Percentiles rank a stretch among this genome's conserved stretches.
Conservation (phyloP, 2,329 filamentous ascomycete genomes). For the Colletotrichum filicis region DNA sequence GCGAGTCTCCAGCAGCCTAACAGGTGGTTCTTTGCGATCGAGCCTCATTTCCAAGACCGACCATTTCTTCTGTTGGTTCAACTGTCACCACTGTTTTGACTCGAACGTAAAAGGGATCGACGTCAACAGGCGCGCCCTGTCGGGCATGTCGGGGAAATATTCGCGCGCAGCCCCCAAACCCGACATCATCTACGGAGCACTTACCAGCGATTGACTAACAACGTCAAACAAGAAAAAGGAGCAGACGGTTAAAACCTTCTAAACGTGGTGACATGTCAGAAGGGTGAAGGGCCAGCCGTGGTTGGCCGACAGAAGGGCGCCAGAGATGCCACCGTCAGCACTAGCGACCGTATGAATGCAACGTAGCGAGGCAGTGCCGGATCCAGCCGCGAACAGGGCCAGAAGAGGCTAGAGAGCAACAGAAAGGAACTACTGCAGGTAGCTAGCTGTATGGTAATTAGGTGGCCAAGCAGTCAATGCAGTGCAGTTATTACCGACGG, state of each 20-base stretch:
- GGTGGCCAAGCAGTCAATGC: neutral
- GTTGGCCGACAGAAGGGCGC: neutral
- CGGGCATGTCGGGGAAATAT: neutral
- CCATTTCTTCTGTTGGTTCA: neutral
- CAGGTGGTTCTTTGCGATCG: neutral
- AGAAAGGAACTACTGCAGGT: neutral
- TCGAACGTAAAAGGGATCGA: neutral
- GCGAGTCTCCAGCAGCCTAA: no score
- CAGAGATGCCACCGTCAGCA: constrained; percentile 5
- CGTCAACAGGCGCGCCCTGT: neutral
- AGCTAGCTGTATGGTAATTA: neutral
- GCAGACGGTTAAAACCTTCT: neutral
- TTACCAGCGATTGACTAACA: neutral
- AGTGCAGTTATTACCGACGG: neutral
- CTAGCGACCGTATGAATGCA: constrained; percentile 9
- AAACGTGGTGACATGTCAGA: neutral
- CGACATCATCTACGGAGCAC: neutral
- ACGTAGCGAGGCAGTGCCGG: neutral
- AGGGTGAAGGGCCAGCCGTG: neutral
- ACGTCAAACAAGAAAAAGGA: neutral
- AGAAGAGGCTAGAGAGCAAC: neutral
- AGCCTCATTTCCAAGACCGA: neutral
- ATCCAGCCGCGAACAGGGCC: neutral
- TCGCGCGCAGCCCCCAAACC: neutral
- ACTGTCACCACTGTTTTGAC: neutral